Evolutionary conservation across 1,139 yeast genomes (phyloP).

Genomic region (Protomyces inundatus): DNA sequence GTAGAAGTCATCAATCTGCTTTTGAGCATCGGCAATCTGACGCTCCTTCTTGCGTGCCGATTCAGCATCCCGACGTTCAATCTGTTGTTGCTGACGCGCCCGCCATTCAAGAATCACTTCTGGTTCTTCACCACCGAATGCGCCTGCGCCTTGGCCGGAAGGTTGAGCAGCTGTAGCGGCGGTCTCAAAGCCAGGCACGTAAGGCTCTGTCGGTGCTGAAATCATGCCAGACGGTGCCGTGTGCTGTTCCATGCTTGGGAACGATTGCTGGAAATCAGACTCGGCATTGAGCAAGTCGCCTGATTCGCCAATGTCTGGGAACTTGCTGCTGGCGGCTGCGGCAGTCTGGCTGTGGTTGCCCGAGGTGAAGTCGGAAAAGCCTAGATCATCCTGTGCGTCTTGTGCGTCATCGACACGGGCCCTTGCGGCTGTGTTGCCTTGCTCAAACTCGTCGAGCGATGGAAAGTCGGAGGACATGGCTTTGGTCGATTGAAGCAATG

Average conservation of each 20-base stretch:
- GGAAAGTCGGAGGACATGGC: constrained; percentile 76
- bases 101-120: constrained; percentile 51
- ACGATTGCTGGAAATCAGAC: not conserved
- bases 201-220: constrained; percentile 37
- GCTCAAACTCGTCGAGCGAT: constrained; percentile 55
- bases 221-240: constrained; percentile 32
- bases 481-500: not conserved
- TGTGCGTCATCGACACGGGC: constrained; percentile 54
- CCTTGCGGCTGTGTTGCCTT: constrained; percentile 34
- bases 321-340: not conserved
- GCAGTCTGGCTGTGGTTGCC: constrained; percentile 38
- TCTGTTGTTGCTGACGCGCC: constrained; percentile 74
- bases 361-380: constrained; percentile 42
- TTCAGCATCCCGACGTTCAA: constrained; percentile 72
- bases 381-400: constrained; percentile 50
- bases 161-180: constrained; percentile 28
- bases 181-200: constrained; percentile 33
- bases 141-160: constrained; percentile 16
- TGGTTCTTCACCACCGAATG: constrained; percentile 5
- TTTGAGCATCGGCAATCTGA: constrained; percentile 70
- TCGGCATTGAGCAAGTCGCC: constrained; percentile 39
- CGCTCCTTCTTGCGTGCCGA: constrained; percentile 63
- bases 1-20: constrained; percentile 87
- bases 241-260: constrained; percentile 7
- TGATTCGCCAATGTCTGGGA: constrained; percentile 16